Conservation (phyloP, 345 rosid species). For the Boechera stricta region DNA sequence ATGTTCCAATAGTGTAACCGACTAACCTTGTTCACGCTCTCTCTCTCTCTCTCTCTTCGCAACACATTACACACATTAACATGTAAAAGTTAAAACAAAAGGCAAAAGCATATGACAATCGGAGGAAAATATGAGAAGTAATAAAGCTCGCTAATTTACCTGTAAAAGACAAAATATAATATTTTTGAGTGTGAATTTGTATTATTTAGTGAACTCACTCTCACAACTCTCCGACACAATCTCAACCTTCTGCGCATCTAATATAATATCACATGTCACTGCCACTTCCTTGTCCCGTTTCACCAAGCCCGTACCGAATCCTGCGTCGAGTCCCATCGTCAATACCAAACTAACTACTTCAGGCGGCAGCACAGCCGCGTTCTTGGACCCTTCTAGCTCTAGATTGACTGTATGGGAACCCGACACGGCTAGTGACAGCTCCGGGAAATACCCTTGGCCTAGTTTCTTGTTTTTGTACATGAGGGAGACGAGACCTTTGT, state of each 20-base stretch:
- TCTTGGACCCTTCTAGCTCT: slow-evolving; percentile 23
- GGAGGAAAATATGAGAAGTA: neutral
- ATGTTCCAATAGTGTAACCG: neutral
- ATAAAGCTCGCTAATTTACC: neutral
- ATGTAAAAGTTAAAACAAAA: neutral
- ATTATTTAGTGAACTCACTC: slow-evolving; percentile 42
- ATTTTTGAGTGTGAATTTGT: neutral
- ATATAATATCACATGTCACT: slow-evolving; percentile 55
- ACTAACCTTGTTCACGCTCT: neutral
- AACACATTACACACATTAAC: neutral
- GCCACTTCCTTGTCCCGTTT: slow-evolving; percentile 41
- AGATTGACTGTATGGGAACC: slow-evolving; percentile 19
- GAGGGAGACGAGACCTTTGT: slow-evolving; percentile 28
- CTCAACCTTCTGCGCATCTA: slow-evolving; percentile 41
- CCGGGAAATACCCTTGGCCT: slow-evolving; percentile 21
- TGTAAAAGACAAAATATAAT: neutral
- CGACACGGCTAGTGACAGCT: slow-evolving; percentile 10
- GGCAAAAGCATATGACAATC: neutral
- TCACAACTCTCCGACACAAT: slow-evolving; percentile 57
- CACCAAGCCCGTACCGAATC: slow-evolving; percentile 35
- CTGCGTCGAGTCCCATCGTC: slow-evolving; percentile 39
- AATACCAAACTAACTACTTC: slow-evolving; percentile 36
- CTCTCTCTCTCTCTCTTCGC: neutral
- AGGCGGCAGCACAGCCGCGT: neutral
- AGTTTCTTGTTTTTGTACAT: slow-evolving; percentile 28